Percentiles rank a stretch among this genome's conserved stretches.
These are phyloP conservation scores for Elongisporangium senticosum DNA, from an alignment of 352 stramenopile species.

Conservation along the genomic window DNA sequence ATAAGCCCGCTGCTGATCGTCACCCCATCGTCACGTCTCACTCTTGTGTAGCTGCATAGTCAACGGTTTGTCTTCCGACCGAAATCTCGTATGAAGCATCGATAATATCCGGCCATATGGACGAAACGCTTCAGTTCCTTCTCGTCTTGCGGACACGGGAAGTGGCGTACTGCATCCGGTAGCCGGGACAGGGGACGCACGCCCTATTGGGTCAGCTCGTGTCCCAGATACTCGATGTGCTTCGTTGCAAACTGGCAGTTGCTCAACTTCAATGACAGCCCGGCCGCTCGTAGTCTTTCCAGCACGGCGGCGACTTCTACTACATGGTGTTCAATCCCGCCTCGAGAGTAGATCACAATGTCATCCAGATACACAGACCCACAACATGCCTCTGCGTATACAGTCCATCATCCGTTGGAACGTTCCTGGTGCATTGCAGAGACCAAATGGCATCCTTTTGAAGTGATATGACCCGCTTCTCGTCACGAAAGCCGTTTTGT, in stretches of 20 bases:
- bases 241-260: too few species aligned
- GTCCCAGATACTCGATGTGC: too few species aligned
- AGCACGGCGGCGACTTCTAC: constrained; percentile 7
- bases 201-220: too few species aligned
- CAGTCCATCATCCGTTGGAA: constrained; percentile 25
- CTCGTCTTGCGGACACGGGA: too few species aligned
- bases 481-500: constrained; percentile 17
- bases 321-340: constrained; percentile 6
- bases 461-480: constrained; percentile 12
- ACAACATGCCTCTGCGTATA: constrained; percentile 9
- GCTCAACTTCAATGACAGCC: too few species aligned
- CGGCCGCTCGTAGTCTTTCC: too few species aligned
- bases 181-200: not conserved
- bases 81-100: constrained; percentile 16
- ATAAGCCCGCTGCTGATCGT: constrained; percentile 14
- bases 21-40: too few species aligned
- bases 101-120: constrained; percentile 20
- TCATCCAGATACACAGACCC: constrained; percentile 26
- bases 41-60: constrained; percentile 14
- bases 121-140: too few species aligned
- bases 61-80: constrained; percentile 10
- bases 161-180: constrained; percentile 3
- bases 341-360: constrained; percentile 18
- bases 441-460: constrained; percentile 15
- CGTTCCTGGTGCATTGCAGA: constrained; percentile 16